Evolutionary conservation across 345 rosid species (phyloP), one percentile per base, ranked within the genome.

Genomic region (Brassica nigra): DNA sequence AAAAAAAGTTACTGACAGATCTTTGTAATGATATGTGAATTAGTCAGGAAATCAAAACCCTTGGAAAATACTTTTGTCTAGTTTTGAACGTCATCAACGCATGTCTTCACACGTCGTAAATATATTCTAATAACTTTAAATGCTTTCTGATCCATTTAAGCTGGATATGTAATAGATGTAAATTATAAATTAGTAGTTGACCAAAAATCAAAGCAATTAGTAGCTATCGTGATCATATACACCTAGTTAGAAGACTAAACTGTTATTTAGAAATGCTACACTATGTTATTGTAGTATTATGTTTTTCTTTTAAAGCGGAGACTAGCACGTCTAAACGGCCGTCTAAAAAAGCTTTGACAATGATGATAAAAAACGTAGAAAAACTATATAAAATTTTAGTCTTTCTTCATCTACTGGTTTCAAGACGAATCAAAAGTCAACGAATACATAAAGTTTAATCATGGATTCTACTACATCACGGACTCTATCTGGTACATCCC

Each of bases 31-130:
- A 30, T 2, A 31, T 16, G 66, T 14, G 39, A 30, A 30, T 29
- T 62, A 62, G 29, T 65, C 49, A 66, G 30, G 47, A 36, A 66
- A 30, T 18, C 30, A 36, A 44, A 42, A 36, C 52, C 69, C 30
- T 36, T 16, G 1, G 4, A 1, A 16, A 65, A 47, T 63, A n/a
- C 0, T 63, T 9, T 36, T 66, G 63, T 3, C 14, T 64, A 39
- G 10, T 66, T 20, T 9, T 10, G 10, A 39, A 66, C 52, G 27
- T 55, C 4, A 55, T 6, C 23, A 42, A 42, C 49, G 54, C 31
- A 66, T 66, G 70, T 67, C 10, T 67, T 44, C 49, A 6, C 57
- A 67, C 71, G 57, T 67, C 57, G 71, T 67, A 42, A 23, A 67
- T 67, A 2, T 67, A 67, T 37, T 20, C 15, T 42, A n/a, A 39